phyloP scores from a whole-genome alignment of 2,329 filamentous ascomycete genomes.

The Fusarium beomiforme region DNA sequence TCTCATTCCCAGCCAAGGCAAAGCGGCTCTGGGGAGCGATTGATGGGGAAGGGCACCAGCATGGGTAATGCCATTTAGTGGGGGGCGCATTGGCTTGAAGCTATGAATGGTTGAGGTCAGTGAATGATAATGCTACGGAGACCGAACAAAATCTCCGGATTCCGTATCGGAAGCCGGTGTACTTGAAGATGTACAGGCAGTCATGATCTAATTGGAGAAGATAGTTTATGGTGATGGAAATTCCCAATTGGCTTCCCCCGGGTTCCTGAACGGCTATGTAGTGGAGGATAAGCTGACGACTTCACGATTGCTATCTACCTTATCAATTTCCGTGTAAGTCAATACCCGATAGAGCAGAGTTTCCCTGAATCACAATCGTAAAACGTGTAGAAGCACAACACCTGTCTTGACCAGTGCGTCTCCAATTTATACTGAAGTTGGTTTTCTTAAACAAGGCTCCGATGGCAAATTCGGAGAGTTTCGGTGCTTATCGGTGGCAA shows the following conservation, averaged over 20 bases:
- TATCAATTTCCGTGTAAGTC: not conserved
- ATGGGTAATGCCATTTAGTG: slow-evolving; percentile 18
- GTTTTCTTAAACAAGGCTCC: not conserved
- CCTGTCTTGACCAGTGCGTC: not conserved
- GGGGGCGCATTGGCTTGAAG: not conserved
- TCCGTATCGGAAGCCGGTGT: slow-evolving; percentile 35
- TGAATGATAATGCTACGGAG: slow-evolving; percentile 20
- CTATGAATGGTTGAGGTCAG: slow-evolving; percentile 18
- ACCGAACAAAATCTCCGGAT: slow-evolving; percentile 28
- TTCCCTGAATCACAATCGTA: not conserved
- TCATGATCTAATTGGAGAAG: not conserved
- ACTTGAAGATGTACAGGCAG: not conserved
- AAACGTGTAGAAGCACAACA: not conserved
- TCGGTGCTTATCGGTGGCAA: not conserved
- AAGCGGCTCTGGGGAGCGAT: slow-evolving; percentile 7
- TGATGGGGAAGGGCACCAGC: slow-evolving; percentile 12
- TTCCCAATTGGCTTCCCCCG: not conserved
- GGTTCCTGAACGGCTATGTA: not conserved
- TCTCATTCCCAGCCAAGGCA: slow-evolving; percentile 24
- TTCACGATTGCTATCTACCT: not conserved
- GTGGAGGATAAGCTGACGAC: not conserved
- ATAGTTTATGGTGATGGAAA: not conserved
- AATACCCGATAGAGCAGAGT: not conserved
- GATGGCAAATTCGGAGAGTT: not conserved
- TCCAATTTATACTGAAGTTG: not conserved